phyloP scores from a whole-genome alignment of 2,329 filamentous ascomycete genomes.

The Apiospora arundinis region DNA sequence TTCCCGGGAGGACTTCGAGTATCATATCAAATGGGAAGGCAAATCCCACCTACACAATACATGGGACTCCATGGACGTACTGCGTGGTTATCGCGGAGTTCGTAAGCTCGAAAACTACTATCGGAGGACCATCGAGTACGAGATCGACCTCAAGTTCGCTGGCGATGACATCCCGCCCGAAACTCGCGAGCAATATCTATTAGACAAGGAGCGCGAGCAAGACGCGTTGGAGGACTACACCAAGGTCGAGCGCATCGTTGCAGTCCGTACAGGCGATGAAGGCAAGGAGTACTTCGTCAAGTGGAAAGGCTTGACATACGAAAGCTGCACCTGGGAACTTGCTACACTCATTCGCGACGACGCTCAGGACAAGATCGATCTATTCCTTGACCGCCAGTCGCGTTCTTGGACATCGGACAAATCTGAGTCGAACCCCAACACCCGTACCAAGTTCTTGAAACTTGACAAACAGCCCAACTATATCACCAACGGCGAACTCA shows the following conservation, averaged over 20 bases:
- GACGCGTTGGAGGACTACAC: constrained; percentile 90
- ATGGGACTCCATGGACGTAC: constrained; percentile 82
- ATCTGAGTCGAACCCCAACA: constrained; percentile 76
- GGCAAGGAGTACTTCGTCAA: constrained; percentile 92
- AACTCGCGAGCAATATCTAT: constrained; percentile 89
- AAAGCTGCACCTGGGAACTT: constrained; percentile 92
- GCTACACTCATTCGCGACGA: constrained; percentile 76
- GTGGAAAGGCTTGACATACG: constrained; percentile 94
- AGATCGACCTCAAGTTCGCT: constrained; percentile 78
- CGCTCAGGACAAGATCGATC: constrained; percentile 89
- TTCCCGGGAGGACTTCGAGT: constrained; percentile 82
- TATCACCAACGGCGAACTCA: constrained; percentile 81
- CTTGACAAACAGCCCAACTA: constrained; percentile 85
- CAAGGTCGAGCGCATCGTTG: constrained; percentile 91
- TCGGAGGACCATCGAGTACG: constrained; percentile 79
- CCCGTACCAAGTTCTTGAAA: constrained; percentile 75
- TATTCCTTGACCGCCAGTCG: constrained; percentile 83
- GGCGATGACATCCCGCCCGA: constrained; percentile 79
- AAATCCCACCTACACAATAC: constrained; percentile 95
- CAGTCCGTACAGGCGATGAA: constrained; percentile 78
- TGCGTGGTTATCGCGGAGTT: constrained; percentile 80
- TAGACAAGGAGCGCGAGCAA: constrained; percentile 91
- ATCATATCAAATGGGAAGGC: constrained; percentile 94
- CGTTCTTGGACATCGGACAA: constrained; percentile 82
- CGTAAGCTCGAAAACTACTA: constrained; percentile 96